Conservation (phyloP, 2,329 filamentous ascomycete genomes). For the Exserohilum rostratum region DNA sequence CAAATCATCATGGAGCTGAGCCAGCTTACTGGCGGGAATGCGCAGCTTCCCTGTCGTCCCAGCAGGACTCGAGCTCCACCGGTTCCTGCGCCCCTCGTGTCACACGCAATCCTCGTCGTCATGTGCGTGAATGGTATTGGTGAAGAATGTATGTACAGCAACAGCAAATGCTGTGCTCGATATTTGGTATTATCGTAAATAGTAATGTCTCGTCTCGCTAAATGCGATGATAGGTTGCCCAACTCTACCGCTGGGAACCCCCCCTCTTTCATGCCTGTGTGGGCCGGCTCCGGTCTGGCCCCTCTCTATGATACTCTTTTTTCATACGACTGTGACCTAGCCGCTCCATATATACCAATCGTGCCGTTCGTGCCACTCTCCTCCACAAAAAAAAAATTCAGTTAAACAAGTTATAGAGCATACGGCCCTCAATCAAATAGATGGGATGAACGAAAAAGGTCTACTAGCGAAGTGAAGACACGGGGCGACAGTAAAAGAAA, state of each 20-base stretch:
- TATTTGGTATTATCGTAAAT: slow-evolving; percentile 12
- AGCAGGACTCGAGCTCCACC: background rate
- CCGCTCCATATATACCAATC: slow-evolving; percentile 13
- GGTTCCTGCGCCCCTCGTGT: background rate
- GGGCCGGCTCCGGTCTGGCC: slow-evolving; percentile 4
- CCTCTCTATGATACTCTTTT: slow-evolving; percentile 3
- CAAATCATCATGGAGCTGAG: background rate
- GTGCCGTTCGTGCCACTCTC: background rate
- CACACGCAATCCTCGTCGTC: background rate
- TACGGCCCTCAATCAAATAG: slow-evolving; percentile 8
- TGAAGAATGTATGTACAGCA: too few species aligned
- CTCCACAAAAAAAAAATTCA: background rate
- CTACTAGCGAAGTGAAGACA: slow-evolving; percentile 13
- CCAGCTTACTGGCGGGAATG: background rate
- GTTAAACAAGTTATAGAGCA: slow-evolving; percentile 18
- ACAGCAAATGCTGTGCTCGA: background rate
- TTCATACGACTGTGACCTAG: slow-evolving; percentile 3
- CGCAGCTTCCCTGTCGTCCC: background rate
- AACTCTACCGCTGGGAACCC: slow-evolving; percentile 1
- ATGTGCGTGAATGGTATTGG: background rate
- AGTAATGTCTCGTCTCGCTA: slow-evolving; percentile 2
- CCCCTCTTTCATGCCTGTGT: background rate
- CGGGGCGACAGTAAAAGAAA: slow-evolving; percentile 22
- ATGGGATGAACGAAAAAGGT: slow-evolving; percentile 15
- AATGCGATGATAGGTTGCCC: background rate